Evolutionary conservation across 108 stramenopile species (phyloP).

Genomic region (Licmophora abbreviata): DNA sequence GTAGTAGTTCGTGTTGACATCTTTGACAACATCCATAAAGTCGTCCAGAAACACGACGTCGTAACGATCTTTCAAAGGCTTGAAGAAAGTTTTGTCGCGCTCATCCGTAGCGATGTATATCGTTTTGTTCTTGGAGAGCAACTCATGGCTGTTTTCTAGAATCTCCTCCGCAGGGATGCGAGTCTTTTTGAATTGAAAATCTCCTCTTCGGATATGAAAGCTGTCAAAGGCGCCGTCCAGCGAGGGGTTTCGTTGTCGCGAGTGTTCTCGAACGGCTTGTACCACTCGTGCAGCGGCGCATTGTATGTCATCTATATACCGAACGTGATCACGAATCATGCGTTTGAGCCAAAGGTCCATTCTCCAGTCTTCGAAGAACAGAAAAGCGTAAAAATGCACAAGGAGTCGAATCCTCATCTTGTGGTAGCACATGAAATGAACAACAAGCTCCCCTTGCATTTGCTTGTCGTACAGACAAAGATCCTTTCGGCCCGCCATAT

Average conservation of each 20-base stretch:
- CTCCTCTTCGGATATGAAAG: constrained; percentile 70
- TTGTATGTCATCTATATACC: constrained; percentile 72
- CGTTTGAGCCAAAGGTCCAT: constrained; percentile 66
- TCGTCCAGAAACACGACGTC: constrained; percentile 42
- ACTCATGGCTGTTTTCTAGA: constrained; percentile 30
- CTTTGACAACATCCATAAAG: constrained; percentile 34
- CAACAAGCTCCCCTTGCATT: constrained; percentile 35
- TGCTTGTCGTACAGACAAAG: constrained; percentile 49
- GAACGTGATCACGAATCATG: constrained; percentile 68
- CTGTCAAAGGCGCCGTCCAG: constrained; percentile 40
- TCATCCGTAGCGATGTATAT: constrained; percentile 62
- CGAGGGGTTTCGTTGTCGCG: constrained; percentile 5
- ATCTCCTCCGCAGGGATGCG: constrained; percentile 37
- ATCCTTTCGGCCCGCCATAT: constrained; percentile 28
- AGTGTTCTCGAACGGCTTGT: constrained; percentile 27
- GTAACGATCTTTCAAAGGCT: constrained; percentile 20
- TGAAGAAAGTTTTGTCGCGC: constrained; percentile 30
- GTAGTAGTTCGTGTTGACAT: constrained; percentile 42
- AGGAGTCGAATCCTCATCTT: constrained; percentile 38
- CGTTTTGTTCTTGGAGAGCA: constrained; percentile 13
- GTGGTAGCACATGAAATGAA: constrained; percentile 59
- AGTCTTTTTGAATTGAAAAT: constrained; percentile 56
- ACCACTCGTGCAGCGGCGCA: constrained; percentile 79
- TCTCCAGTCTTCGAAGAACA: constrained; percentile 71
- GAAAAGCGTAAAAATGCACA: constrained; percentile 71